phyloP scores from a whole-genome alignment of 2,329 filamentous ascomycete species.

The Endocalyx cinctus region DNA sequence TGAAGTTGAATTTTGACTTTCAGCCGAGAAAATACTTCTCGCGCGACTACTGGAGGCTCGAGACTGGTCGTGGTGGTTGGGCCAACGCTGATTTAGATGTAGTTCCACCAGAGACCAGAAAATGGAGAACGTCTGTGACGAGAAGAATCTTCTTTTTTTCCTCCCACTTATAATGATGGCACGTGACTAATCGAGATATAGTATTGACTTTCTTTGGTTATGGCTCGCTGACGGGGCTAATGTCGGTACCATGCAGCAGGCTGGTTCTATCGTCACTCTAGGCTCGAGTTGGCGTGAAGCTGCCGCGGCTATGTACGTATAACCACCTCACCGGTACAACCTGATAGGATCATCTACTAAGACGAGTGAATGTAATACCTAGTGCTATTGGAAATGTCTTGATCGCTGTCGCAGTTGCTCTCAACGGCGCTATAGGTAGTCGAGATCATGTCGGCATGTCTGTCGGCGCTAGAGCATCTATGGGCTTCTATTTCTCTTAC shows the following conservation, averaged over 20 bases:
- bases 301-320: constrained; percentile 16
- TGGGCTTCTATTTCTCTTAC: constrained; percentile 7
- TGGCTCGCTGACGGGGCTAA: constrained; percentile 19
- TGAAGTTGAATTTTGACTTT: neutral
- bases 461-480: constrained; percentile 5
- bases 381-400: constrained; percentile 5
- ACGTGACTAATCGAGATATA: no score
- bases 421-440: constrained; percentile 7
- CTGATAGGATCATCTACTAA: neutral
- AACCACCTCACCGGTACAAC: neutral
- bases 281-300: constrained; percentile 20
- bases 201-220: constrained; percentile 16
- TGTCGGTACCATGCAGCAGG: constrained; percentile 20
- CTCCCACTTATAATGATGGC: no score
- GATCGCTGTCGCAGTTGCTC: constrained; percentile 3
- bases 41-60: constrained; percentile 11
- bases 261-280: constrained; percentile 14
- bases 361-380: neutral
- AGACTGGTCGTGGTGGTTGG: constrained; percentile 8
- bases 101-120: constrained; percentile 8
- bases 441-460: constrained; percentile 7
- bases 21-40: constrained; percentile 5
- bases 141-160: no score
- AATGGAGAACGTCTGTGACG: no score
- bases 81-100: constrained; percentile 15